These are phyloP conservation scores for Colletotrichum sp. DNA, from an alignment of 2,329 filamentous ascomycete species.

Conservation along the genomic window DNA sequence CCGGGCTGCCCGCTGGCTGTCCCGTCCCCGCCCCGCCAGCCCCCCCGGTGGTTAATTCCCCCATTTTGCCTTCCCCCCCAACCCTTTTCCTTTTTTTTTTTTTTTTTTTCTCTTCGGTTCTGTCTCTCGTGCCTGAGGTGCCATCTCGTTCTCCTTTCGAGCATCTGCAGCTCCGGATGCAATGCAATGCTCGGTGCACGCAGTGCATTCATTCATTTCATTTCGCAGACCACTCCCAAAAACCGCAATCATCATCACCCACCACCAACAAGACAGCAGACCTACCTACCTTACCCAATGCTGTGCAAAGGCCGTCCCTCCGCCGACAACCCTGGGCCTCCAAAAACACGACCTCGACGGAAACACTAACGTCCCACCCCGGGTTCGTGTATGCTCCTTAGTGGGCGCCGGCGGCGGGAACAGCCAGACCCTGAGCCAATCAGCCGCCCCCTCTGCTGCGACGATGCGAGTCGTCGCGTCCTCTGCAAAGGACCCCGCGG, in stretches of 20 bases:
- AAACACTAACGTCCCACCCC: neutral
- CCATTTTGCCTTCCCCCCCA: neutral
- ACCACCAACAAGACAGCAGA: neutral
- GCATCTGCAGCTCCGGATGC: neutral
- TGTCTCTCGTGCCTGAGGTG: neutral
- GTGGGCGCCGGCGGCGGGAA: constrained; percentile 9
- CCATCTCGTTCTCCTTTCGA: neutral
- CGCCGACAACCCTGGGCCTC: neutral
- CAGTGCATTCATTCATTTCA: neutral
- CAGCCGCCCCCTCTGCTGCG: neutral
- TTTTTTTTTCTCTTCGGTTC: neutral
- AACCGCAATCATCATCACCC: neutral
- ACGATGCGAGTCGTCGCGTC: neutral
- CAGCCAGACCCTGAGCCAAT: neutral
- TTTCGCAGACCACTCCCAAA: neutral
- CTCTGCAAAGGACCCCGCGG: neutral
- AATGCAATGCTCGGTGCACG: neutral
- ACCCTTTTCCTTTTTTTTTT: neutral
- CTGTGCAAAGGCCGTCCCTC: neutral
- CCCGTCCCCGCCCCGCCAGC: no score
- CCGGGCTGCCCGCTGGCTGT: no score
- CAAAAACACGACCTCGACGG: neutral
- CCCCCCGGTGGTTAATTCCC: neutral
- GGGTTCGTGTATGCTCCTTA: constrained; percentile 11
- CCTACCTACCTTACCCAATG: neutral